Evolutionary conservation across 257 asterid species (phyloP), one percentile per base, ranked within the genome.

Genomic region (Ajuga chamaepitys): DNA sequence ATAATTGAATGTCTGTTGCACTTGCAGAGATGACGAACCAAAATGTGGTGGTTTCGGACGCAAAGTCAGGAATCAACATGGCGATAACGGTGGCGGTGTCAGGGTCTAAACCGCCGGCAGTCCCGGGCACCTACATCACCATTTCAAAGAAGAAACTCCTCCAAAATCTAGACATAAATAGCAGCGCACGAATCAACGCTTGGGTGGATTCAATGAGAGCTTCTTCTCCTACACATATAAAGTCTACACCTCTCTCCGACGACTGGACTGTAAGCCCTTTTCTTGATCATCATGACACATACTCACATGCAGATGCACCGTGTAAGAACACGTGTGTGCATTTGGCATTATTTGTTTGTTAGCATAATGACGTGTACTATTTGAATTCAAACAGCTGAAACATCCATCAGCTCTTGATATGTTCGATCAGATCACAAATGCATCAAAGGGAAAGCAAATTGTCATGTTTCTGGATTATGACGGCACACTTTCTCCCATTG

Each of bases 161-260:
- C 22, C 93, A 87, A 45, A 85, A 82, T 47, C 85, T 86, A 3
- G 95, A 88, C 1, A 75, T 81, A 62, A 81, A 77, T 42, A 21
- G 75, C 41, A 78, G 78, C 30, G 75, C 81, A 0, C 84, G 86
- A 69, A 82, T 86, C 68, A 90, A 88, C 75, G 45, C 96, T 0
- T 89, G 95, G 97, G 90, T 89, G 0, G 99, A 93, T 4, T 81
- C 95, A n/a, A 89, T 93, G 97, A 89, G 86, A 69, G 95, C 96
- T 74, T 93, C 94, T 3, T 93, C 99, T 7, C 99, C 99, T 11
- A 87, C 99, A 1, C 95, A 84, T 46, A 47, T 81, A 64, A 83
- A 83, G 25, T 70, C 91, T 16, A 73, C 86, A 0, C 10, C 82
- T 35, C 80, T 72, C 58, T 66, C 95, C 32, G 82, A 77, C 32